These are phyloP conservation scores for Hanseniaspora valbyensis DNA, from an alignment of 805 yeast species.

Conservation along the genomic window DNA sequence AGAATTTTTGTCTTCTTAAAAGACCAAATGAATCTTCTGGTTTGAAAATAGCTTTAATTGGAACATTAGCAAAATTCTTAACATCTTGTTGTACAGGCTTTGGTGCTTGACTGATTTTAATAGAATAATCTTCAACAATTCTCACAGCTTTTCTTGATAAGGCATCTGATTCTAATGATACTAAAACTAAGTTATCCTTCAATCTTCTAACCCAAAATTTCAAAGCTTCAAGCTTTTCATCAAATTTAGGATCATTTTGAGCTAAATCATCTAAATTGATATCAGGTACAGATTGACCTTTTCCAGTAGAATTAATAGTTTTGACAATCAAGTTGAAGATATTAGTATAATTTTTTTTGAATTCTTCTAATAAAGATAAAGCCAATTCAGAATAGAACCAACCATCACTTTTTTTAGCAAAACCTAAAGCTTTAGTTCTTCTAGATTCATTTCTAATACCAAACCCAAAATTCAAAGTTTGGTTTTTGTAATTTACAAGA, in stretches of 20 bases:
- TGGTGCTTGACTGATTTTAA: constrained; percentile 30
- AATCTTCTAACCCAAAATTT: constrained; percentile 38
- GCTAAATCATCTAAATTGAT: constrained; percentile 25
- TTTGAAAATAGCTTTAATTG: constrained; percentile 68
- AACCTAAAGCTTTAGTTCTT: constrained; percentile 78
- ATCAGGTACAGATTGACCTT: constrained; percentile 24
- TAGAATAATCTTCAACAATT: constrained; percentile 53
- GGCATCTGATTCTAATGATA: constrained; percentile 67
- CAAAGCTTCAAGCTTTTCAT: constrained; percentile 17
- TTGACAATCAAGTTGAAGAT: constrained; percentile 37
- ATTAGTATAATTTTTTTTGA: constrained; percentile 49
- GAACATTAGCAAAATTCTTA: constrained; percentile 67
- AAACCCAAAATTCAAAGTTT: constrained; percentile 61
- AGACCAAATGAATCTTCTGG: constrained; percentile 62
- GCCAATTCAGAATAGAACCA: constrained; percentile 85
- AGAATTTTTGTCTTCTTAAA: constrained; percentile 63
- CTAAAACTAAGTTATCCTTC: constrained; percentile 47
- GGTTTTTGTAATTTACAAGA: constrained; percentile 45
- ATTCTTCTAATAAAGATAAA: constrained; percentile 50
- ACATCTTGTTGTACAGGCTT: constrained; percentile 36
- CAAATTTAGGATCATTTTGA: constrained; percentile 8
- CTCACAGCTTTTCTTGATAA: constrained; percentile 54
- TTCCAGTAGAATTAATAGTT: constrained; percentile 19
- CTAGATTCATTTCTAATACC: constrained; percentile 72
- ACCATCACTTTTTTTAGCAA: constrained; percentile 53